Evolutionary conservation across 495 filamentous ascomycete species (phyloP).

Genomic region (Hyaloscypha hepaticicola): DNA sequence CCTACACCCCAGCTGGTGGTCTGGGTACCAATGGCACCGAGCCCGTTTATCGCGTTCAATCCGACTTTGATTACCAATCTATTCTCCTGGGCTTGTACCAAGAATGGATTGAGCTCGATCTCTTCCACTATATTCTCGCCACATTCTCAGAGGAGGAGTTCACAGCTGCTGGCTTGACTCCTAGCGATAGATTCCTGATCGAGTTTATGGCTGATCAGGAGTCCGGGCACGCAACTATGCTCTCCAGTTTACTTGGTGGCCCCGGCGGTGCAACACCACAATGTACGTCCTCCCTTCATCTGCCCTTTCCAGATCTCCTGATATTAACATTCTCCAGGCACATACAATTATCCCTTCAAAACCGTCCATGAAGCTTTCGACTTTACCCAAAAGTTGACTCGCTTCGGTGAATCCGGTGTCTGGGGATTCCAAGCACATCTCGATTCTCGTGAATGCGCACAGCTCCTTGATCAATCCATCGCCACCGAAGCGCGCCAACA

Average conservation of each 20-base stretch:
- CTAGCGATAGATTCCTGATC: constrained; percentile 70
- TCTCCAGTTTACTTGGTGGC: constrained; percentile 77
- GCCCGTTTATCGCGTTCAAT: constrained; percentile 69
- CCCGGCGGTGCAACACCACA: constrained; percentile 62
- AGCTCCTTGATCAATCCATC: constrained; percentile 73
- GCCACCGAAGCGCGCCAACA: constrained; percentile 86
- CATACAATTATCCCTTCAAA: constrained; percentile 77
- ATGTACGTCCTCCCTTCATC: constrained; percentile 44
- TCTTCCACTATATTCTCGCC: constrained; percentile 77
- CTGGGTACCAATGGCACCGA: constrained; percentile 73
- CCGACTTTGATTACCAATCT: constrained; percentile 76
- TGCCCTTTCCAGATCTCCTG: not conserved
- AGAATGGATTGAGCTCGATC: constrained; percentile 85
- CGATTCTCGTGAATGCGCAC: constrained; percentile 70
- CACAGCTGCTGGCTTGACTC: constrained; percentile 59
- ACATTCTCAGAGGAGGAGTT: constrained; percentile 73
- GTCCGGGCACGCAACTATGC: constrained; percentile 72
- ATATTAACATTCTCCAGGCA: constrained; percentile 11
- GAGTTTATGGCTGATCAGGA: constrained; percentile 88
- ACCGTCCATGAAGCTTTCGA: constrained; percentile 80
- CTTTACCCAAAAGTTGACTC: constrained; percentile 84
- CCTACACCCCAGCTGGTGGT: constrained; percentile 74
- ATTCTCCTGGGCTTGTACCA: constrained; percentile 68
- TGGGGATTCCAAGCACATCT: constrained; percentile 84
- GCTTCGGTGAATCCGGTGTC: constrained; percentile 78